phyloP scores from a whole-genome alignment of 176 grass and related monocot genomes.

The Saccharum spontaneum region DNA sequence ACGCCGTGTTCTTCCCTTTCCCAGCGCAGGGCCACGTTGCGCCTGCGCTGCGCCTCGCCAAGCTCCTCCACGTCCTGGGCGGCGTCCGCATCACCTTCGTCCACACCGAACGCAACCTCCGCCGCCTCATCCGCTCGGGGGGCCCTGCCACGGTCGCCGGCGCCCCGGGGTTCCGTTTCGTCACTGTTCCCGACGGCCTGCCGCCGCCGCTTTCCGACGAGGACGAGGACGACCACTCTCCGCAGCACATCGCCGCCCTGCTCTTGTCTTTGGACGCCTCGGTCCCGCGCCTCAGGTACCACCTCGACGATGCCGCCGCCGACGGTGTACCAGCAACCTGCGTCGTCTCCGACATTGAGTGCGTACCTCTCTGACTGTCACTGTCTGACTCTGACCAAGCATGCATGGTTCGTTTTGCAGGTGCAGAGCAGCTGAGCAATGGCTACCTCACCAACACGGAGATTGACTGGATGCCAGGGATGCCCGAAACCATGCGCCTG shows the following conservation, averaged over 20 bases:
- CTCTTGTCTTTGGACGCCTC: background rate
- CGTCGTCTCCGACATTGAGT: constrained; percentile 28
- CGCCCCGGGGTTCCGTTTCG: background rate
- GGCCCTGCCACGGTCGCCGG: background rate
- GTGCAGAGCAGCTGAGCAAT: constrained; percentile 5
- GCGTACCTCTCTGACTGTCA: background rate
- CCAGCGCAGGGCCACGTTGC: too few species aligned
- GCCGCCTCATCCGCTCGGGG: background rate
- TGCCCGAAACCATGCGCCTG: constrained; percentile 22
- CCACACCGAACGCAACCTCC: background rate
- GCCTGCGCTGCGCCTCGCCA: too few species aligned
- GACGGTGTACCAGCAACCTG: constrained; percentile 10
- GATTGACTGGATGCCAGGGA: constrained; percentile 23
- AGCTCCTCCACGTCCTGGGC: background rate
- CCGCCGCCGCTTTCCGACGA: background rate
- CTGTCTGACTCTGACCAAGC: too few species aligned
- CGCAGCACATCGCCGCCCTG: background rate
- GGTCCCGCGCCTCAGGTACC: too few species aligned
- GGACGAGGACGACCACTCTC: background rate
- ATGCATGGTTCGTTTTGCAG: background rate
- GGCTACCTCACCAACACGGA: constrained; percentile 27
- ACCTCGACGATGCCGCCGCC: too few species aligned
- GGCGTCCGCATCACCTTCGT: constrained; percentile 15
- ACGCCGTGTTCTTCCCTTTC: too few species aligned
- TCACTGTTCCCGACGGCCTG: background rate